These are phyloP conservation scores for Pestalotiopsis sp. DNA, from an alignment of 2,329 filamentous ascomycete species.

Conservation along the genomic window DNA sequence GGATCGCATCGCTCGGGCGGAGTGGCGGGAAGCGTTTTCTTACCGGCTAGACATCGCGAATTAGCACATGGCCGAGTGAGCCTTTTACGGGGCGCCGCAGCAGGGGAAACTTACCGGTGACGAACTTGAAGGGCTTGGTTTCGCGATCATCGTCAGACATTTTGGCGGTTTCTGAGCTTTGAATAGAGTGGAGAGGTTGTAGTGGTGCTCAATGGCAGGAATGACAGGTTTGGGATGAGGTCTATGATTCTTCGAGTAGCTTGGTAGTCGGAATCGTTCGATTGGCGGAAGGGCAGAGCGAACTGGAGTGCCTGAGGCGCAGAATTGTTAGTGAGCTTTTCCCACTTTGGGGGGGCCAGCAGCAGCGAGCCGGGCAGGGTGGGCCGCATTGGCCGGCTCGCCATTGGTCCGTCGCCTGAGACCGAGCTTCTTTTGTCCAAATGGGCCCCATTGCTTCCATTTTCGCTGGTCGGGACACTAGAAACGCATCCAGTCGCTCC, in stretches of 20 bases:
- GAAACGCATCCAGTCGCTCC: neutral
- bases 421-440: constrained; percentile 11
- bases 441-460: constrained; percentile 5
- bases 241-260: constrained; percentile 37
- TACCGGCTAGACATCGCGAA: constrained; percentile 15
- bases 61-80: constrained; percentile 33
- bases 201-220: constrained; percentile 36
- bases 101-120: constrained; percentile 75
- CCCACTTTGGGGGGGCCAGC: neutral
- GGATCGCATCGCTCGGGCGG: neutral
- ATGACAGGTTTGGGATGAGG: constrained; percentile 32
- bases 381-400: neutral
- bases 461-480: constrained; percentile 8
- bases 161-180: constrained; percentile 53
- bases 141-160: constrained; percentile 91
- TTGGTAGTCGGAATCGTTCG: constrained; percentile 11
- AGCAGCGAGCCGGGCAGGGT: neutral
- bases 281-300: constrained; percentile 12
- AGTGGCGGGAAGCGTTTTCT: constrained; percentile 10
- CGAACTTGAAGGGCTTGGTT: constrained; percentile 99
- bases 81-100: constrained; percentile 29
- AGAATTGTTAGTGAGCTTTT: constrained; percentile 6
- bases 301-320: constrained; percentile 9
- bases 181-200: constrained; percentile 30
- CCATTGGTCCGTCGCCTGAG: constrained; percentile 2